Percentiles rank a stretch among this genome's conserved stretches.
These are phyloP conservation scores for Microsporum canis DNA, from an alignment of 2,329 filamentous ascomycete genomes.

Conservation along the genomic window DNA sequence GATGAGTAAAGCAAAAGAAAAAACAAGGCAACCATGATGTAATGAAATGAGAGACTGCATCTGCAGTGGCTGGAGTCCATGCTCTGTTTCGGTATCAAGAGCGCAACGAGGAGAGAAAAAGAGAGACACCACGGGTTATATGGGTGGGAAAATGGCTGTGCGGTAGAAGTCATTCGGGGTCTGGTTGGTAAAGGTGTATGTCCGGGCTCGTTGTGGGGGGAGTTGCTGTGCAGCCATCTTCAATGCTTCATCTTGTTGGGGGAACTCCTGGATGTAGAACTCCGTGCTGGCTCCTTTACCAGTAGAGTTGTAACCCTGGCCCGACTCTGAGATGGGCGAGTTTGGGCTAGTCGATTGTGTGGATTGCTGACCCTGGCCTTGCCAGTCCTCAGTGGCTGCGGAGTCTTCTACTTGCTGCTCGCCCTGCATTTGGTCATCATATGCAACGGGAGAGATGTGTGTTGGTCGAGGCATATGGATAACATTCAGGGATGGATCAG, in stretches of 20 bases:
- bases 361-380: slow-evolving; percentile 18
- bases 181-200: slow-evolving; percentile 35
- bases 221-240: slow-evolving; percentile 34
- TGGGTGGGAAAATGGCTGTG: neutral
- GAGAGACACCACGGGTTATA: neutral
- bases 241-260: slow-evolving; percentile 35
- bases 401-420: slow-evolving; percentile 13
- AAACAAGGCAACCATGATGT: neutral
- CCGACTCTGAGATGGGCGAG: slow-evolving; percentile 17
- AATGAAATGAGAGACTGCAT: neutral
- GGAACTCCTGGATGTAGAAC: slow-evolving; percentile 36
- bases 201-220: slow-evolving; percentile 31
- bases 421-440: slow-evolving; percentile 21
- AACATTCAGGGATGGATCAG: slow-evolving; percentile 22
- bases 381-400: slow-evolving; percentile 19
- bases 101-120: neutral
- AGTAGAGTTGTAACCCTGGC: slow-evolving; percentile 10
- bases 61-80: neutral
- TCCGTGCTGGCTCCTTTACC: slow-evolving; percentile 25
- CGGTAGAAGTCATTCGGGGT: slow-evolving; percentile 28
- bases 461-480: slow-evolving; percentile 26
- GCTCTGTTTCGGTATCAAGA: neutral
- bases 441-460: slow-evolving; percentile 30
- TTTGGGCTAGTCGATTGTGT: slow-evolving; percentile 24
- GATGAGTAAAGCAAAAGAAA: neutral